phyloP scores from a whole-genome alignment of 2,329 filamentous ascomycete genomes.

The Neofusicoccum sp. region DNA sequence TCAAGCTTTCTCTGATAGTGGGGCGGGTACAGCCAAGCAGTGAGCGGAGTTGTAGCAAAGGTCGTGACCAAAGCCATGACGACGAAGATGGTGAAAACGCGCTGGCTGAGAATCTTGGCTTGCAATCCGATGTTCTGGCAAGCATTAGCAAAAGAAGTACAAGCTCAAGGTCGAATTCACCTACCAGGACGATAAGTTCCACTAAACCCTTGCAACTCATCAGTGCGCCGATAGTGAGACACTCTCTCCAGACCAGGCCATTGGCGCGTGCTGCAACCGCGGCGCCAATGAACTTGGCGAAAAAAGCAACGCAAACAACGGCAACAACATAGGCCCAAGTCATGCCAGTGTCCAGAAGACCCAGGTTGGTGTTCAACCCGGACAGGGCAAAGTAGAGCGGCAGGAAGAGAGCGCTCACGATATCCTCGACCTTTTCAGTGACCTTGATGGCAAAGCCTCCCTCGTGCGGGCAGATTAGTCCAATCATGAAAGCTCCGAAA shows the following conservation, averaged over 20 bases:
- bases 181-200: slow-evolving; percentile 87
- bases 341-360: slow-evolving; percentile 74
- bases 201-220: slow-evolving; percentile 98
- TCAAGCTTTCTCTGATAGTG: slow-evolving; percentile 74
- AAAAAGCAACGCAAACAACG: slow-evolving; percentile 77
- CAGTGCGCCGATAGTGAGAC: slow-evolving; percentile 78
- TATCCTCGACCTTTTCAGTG: slow-evolving; percentile 91
- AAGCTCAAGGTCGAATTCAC: slow-evolving; percentile 27
- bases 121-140: slow-evolving; percentile 75
- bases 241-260: slow-evolving; percentile 86
- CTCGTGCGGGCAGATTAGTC: slow-evolving; percentile 85
- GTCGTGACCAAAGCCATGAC: slow-evolving; percentile 91
- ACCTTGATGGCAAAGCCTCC: slow-evolving; percentile 87
- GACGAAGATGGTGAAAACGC: slow-evolving; percentile 91
- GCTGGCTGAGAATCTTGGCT: slow-evolving; percentile 73
- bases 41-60: slow-evolving; percentile 77
- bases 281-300: slow-evolving; percentile 80
- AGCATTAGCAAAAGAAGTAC: background rate
- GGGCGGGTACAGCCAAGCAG: slow-evolving; percentile 69
- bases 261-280: slow-evolving; percentile 72
- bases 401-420: slow-evolving; percentile 78
- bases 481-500: slow-evolving; percentile 88
- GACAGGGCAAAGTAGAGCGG: slow-evolving; percentile 93
- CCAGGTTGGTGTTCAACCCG: slow-evolving; percentile 82
- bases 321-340: slow-evolving; percentile 90